phyloP scores from a whole-genome alignment of 129 eudicot species.

The Ambrosia artemisiifolia region DNA sequence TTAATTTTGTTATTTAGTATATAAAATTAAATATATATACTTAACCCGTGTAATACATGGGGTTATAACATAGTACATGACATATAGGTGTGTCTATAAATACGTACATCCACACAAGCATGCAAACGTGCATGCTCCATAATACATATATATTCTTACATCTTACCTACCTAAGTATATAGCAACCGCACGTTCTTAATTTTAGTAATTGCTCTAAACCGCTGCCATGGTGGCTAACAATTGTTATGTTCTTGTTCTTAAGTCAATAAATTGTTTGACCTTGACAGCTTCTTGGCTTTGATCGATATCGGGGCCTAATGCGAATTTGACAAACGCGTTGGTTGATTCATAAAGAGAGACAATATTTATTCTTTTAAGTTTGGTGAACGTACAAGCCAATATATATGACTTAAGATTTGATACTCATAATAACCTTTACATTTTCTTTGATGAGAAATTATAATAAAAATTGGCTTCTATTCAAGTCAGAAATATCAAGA shows the following conservation, averaged over 20 bases:
- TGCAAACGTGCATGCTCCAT: too few relatives aligned
- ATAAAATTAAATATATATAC: too few relatives aligned
- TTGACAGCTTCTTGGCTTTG: conserved; percentile 9
- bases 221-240: not conserved
- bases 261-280: conserved; percentile 9
- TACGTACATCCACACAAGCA: too few relatives aligned
- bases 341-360: conserved; percentile 23
- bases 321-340: conserved; percentile 10
- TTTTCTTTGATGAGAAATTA: not conserved
- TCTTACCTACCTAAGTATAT: too few relatives aligned
- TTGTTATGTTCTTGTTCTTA: not conserved
- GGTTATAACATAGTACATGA: too few relatives aligned
- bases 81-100: too few relatives aligned
- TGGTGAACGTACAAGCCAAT: conserved; percentile 19
- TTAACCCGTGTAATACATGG: too few relatives aligned
- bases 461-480: not conserved
- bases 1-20: too few relatives aligned
- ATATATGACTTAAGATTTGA: not conserved
- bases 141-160: too few relatives aligned
- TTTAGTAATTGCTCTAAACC: too few relatives aligned
- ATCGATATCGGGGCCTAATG: not conserved
- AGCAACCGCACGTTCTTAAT: too few relatives aligned
- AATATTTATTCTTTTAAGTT: not conserved
- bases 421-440: not conserved
- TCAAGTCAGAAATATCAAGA: too few relatives aligned